A percentile compares a stretch with the other conserved stretches of the same genome.
These are phyloP conservation scores for Obelidium mucronatum DNA, from an alignment of 192 early-diverging fungal genomes.

Conservation along the genomic window DNA sequence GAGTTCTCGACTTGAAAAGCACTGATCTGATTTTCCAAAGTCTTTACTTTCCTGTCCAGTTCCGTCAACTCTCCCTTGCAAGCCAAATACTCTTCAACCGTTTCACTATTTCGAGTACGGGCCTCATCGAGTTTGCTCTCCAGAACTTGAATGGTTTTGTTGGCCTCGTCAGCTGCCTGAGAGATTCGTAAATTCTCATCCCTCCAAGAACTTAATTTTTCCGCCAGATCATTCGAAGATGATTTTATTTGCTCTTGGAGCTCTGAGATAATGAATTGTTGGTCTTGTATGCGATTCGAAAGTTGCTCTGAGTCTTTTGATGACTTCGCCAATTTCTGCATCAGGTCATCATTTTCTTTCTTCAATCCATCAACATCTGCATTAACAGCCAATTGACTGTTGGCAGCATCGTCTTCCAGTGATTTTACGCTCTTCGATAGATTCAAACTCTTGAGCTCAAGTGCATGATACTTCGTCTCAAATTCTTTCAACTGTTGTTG, in stretches of 20 bases:
- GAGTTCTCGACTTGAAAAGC: constrained; percentile 3
- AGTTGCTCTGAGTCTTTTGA: too few species aligned
- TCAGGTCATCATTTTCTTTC: neutral
- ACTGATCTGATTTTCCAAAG: neutral
- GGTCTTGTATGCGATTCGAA: too few species aligned
- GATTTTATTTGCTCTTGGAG: too few species aligned
- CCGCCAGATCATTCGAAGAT: too few species aligned
- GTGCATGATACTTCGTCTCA: neutral
- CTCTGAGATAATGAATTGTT: too few species aligned
- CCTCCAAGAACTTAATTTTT: too few species aligned
- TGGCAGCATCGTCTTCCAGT: neutral
- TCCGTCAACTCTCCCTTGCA: neutral
- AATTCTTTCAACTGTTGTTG: neutral
- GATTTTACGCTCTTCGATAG: neutral
- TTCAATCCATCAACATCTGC: neutral
- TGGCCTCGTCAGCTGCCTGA: neutral
- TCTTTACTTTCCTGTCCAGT: neutral
- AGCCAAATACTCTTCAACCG: neutral
- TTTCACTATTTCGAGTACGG: neutral
- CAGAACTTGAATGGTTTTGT: neutral
- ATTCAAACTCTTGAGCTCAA: neutral
- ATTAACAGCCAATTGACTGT: neutral
- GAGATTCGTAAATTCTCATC: too few species aligned
- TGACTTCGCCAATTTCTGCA: too few species aligned
- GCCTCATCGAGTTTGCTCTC: constrained; percentile 15